A percentile compares a stretch with the other conserved stretches of the same genome.
Evolutionary conservation across 352 stramenopile species (phyloP).

Genomic region (Pythium pyrilobum): DNA sequence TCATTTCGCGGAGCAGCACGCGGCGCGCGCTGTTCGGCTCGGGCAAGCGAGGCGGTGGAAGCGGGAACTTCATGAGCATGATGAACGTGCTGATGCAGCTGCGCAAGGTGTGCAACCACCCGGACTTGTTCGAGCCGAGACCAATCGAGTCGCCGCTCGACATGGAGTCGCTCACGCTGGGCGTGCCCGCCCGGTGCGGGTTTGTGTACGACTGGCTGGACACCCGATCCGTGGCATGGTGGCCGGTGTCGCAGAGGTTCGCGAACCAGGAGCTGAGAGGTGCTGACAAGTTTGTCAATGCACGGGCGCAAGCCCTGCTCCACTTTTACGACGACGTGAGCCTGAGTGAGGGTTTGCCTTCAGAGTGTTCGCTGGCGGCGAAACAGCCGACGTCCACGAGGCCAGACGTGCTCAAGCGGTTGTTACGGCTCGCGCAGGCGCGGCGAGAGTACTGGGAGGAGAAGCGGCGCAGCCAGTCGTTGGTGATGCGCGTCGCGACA

Average conservation of each 20-base stretch:
- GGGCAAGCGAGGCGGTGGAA: constrained; percentile 50
- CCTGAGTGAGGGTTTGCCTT: neutral
- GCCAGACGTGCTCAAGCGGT: constrained; percentile 8
- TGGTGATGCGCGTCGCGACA: neutral
- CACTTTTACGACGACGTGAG: constrained; percentile 20
- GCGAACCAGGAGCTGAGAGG: constrained; percentile 34
- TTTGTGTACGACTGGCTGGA: constrained; percentile 43
- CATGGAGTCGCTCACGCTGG: constrained; percentile 34
- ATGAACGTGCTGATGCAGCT: constrained; percentile 99
- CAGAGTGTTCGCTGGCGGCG: constrained; percentile 1
- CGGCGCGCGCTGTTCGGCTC: constrained; percentile 86
- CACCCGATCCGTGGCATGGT: constrained; percentile 13
- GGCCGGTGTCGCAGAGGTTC: neutral
- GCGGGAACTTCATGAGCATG: constrained; percentile 95
- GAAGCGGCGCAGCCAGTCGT: neutral
- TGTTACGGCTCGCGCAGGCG: neutral
- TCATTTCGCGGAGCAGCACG: constrained; percentile 94
- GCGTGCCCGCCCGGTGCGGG: constrained; percentile 30
- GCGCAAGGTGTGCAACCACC: constrained; percentile 97
- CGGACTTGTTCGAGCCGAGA: constrained; percentile 97
- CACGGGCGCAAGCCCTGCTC: neutral
- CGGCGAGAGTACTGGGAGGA: constrained; percentile 3
- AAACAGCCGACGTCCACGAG: neutral
- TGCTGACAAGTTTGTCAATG: neutral
- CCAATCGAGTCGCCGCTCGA: constrained; percentile 95